phyloP scores from a whole-genome alignment of 208 protist species.

The Leishmania martiniquensis region DNA sequence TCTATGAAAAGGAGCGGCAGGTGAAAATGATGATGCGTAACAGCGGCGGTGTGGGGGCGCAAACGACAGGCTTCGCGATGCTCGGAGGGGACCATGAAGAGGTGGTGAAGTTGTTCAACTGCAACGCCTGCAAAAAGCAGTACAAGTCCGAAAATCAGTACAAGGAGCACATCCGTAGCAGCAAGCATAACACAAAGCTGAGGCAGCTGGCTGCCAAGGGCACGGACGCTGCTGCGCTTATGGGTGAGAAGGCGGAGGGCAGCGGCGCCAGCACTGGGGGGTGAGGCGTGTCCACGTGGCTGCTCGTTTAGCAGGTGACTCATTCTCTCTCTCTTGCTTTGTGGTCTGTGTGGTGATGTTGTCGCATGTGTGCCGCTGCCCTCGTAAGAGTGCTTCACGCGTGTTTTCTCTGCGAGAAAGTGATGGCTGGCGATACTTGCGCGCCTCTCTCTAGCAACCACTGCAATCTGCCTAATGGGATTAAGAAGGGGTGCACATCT shows the following conservation, averaged over 20 bases:
- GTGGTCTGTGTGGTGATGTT: neutral
- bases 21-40: conserved; percentile 62
- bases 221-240: conserved; percentile 71
- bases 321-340: neutral
- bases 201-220: conserved; percentile 85
- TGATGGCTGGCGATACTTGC: neutral
- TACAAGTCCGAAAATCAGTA: conserved; percentile 86
- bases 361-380: neutral
- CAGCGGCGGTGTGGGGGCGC: conserved; percentile 38
- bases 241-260: conserved; percentile 41
- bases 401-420: neutral
- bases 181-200: conserved; percentile 90
- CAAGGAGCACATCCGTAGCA: conserved; percentile 88
- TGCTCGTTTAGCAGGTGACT: neutral
- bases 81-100: conserved; percentile 37
- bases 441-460: neutral
- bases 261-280: conserved; percentile 1
- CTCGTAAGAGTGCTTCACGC: neutral
- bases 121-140: conserved; percentile 88
- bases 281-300: neutral
- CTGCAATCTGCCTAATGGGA: neutral
- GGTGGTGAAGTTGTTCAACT: conserved; percentile 49
- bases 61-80: conserved; percentile 77
- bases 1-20: conserved; percentile 86
- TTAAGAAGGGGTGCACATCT: neutral